Percentiles rank a stretch among this genome's conserved stretches.
These are phyloP conservation scores for Populus trichocarpa DNA, from an alignment of 441 rosid genomes.

Conservation along the genomic window DNA sequence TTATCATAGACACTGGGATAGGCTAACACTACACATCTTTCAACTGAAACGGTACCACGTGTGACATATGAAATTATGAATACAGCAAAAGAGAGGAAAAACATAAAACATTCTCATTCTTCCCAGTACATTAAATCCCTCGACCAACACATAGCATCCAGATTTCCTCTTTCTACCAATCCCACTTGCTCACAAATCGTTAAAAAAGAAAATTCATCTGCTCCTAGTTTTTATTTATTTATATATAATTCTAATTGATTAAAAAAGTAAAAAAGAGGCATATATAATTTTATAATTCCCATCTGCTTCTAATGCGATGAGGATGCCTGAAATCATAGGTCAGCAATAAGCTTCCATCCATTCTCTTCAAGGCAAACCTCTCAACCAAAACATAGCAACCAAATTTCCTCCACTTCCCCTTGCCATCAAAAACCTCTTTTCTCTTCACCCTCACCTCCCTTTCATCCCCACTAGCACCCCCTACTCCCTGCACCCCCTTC, in stretches of 20 bases:
- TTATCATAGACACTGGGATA: neutral
- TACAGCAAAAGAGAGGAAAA: neutral
- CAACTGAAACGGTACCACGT: neutral
- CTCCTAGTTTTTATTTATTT: neutral
- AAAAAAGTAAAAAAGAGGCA: no score
- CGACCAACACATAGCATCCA: neutral
- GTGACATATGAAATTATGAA: neutral
- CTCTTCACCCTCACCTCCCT: conserved; percentile 22
- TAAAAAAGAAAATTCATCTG: neutral
- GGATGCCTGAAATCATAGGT: conserved; percentile 33
- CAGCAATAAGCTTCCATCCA: conserved; percentile 36
- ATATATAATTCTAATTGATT: no score
- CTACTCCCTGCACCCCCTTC: conserved; percentile 38
- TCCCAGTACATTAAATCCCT: no score
- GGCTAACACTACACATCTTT: neutral
- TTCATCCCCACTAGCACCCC: conserved; percentile 20
- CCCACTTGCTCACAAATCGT: neutral
- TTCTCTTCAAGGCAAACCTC: conserved; percentile 43
- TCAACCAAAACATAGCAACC: conserved; percentile 42
- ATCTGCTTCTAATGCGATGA: conserved; percentile 28
- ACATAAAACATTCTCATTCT: neutral
- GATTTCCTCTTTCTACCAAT: no score
- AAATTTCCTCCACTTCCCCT: conserved; percentile 34
- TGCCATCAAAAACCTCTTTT: conserved; percentile 26
- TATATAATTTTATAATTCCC: conserved; percentile 24